Percentiles rank a stretch among this genome's conserved stretches.
These are phyloP conservation scores for Picea glauca DNA, from an alignment of 75 land plant species.

Conservation along the genomic window DNA sequence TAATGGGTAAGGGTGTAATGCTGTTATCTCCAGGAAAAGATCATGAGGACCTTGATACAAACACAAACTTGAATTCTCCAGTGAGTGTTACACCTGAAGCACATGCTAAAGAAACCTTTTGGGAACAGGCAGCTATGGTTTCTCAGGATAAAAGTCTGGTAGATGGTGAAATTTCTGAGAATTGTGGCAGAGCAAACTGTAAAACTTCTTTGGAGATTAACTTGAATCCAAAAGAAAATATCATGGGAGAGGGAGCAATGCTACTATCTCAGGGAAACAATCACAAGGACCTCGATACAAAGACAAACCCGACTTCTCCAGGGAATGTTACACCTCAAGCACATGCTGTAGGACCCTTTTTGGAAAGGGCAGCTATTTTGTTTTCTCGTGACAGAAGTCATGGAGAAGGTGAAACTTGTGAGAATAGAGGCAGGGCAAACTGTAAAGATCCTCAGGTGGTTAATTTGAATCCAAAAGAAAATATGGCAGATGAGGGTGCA, in stretches of 20 bases:
- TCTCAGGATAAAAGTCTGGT: not conserved
- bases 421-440: not conserved
- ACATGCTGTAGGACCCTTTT: not conserved
- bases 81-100: not conserved
- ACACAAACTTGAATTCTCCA: conserved; percentile 1
- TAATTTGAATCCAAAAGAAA: not conserved
- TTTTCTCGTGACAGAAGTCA: not conserved
- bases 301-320: not conserved
- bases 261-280: not conserved
- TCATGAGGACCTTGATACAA: not conserved
- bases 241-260: not conserved
- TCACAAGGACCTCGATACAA: not conserved
- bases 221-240: not conserved
- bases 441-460: not conserved
- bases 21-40: not conserved
- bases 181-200: not conserved
- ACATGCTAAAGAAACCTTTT: not conserved
- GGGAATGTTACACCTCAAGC: not conserved
- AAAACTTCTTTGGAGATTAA: not conserved
- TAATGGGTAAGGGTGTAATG: not conserved
- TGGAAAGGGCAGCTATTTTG: not conserved
- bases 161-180: conserved; percentile 1
- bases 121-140: not conserved
- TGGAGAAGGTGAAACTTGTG: not conserved
- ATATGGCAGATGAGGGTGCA: not conserved